These are phyloP conservation scores for Xylariaceae sp. DNA, from an alignment of 2,329 filamentous ascomycete species.

Conservation along the genomic window DNA sequence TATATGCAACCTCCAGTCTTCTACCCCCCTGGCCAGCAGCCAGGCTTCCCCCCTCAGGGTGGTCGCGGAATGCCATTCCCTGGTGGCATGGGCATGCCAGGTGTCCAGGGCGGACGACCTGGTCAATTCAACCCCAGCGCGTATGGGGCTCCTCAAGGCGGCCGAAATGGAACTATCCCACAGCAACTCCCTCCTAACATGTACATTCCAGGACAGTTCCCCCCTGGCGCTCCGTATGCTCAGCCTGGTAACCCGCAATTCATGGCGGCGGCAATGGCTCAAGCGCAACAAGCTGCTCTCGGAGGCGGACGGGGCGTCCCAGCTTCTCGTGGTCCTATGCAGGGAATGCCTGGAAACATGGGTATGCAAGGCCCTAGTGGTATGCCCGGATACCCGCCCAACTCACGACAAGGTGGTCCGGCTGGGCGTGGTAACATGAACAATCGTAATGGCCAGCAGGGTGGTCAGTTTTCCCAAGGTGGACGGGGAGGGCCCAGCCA, in stretches of 20 bases:
- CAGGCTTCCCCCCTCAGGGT: conserved; percentile 68
- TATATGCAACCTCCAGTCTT: conserved; percentile 92
- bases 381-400: conserved; percentile 64
- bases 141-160: conserved; percentile 83
- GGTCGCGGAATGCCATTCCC: conserved; percentile 72
- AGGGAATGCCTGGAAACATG: conserved; percentile 76
- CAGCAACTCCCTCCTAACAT: conserved; percentile 88
- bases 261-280: conserved; percentile 82
- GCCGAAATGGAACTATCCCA: conserved; percentile 78
- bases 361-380: conserved; percentile 53
- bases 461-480: conserved; percentile 53
- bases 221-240: conserved; percentile 76
- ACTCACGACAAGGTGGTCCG: conserved; percentile 50
- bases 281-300: conserved; percentile 68
- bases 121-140: conserved; percentile 78
- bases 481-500: conserved; percentile 52
- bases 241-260: conserved; percentile 81
- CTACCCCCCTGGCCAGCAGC: conserved; percentile 84
- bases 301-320: conserved; percentile 67
- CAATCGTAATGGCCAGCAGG: conserved; percentile 49
- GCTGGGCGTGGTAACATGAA: conserved; percentile 51
- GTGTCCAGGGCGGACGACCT: conserved; percentile 79
- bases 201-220: conserved; percentile 84
- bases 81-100: conserved; percentile 66
- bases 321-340: conserved; percentile 74